These are phyloP conservation scores for Aspergillus transmontanensis DNA, from an alignment of 2,329 filamentous ascomycete genomes.

Conservation along the genomic window DNA sequence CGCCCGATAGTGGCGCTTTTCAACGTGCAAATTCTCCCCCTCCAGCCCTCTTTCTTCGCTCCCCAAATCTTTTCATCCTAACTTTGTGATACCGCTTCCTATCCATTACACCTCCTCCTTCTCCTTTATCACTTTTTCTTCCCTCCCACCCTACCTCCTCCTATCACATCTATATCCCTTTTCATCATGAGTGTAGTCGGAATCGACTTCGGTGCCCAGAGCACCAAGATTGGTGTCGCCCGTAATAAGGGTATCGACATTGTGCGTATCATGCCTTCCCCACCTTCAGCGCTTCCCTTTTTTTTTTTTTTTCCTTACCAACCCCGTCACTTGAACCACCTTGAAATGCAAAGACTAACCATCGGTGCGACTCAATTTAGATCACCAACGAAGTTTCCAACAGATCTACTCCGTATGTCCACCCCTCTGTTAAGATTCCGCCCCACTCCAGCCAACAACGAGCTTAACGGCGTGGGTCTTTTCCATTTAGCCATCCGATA, in stretches of 20 bases:
- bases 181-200: slow-evolving; percentile 67
- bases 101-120: slow-evolving; percentile 22
- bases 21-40: slow-evolving; percentile 45
- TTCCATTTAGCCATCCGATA: slow-evolving; percentile 10
- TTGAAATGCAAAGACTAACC: slow-evolving; percentile 18
- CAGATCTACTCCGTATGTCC: slow-evolving; percentile 90
- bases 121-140: slow-evolving; percentile 20
- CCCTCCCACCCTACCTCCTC: slow-evolving; percentile 23
- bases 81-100: slow-evolving; percentile 12
- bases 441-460: neutral
- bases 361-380: slow-evolving; percentile 49
- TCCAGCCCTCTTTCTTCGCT: slow-evolving; percentile 22
- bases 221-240: slow-evolving; percentile 96
- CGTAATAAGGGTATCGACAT: slow-evolving; percentile 99
- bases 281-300: neutral
- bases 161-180: slow-evolving; percentile 21
- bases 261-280: slow-evolving; percentile 63
- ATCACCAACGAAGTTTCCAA: slow-evolving; percentile 99
- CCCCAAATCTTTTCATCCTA: neutral
- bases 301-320: neutral
- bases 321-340: neutral
- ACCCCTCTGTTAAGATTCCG: slow-evolving; percentile 18
- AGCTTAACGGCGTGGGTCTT: neutral
- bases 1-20: slow-evolving; percentile 38
- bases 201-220: slow-evolving; percentile 93